Percentiles rank a stretch among this genome's conserved stretches.
Conservation (phyloP, 78 protist species). For the Bodo saltans region DNA sequence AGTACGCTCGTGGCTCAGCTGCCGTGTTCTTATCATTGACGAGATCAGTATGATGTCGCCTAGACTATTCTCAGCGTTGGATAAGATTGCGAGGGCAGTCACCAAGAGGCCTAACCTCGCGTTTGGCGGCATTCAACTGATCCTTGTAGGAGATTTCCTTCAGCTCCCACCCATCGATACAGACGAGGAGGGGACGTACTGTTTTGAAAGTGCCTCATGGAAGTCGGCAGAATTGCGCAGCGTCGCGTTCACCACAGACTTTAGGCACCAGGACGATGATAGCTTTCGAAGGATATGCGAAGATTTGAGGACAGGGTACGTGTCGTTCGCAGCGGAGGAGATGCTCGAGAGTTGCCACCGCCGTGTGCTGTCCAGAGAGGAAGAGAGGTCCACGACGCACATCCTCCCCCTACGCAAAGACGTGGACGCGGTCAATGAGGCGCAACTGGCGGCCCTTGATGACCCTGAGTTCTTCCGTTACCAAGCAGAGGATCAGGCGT, state of each 20-base stretch:
- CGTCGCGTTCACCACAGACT: slow-evolving; percentile 1
- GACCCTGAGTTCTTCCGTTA: background rate
- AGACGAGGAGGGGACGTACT: background rate
- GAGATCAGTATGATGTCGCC: slow-evolving; percentile 73
- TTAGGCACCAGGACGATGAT: background rate
- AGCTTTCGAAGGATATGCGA: background rate
- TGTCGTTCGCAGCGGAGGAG: background rate
- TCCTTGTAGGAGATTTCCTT: slow-evolving; percentile 75
- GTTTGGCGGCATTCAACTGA: slow-evolving; percentile 78
- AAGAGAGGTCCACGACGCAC: too few relatives aligned
- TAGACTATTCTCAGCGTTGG: slow-evolving; percentile 56
- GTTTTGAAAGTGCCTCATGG: slow-evolving; percentile 46
- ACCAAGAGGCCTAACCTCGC: slow-evolving; percentile 34
- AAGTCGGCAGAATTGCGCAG: background rate
- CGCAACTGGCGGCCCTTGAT: background rate
- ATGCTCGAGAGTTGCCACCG: background rate
- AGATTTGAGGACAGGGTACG: background rate
- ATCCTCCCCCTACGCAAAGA: background rate
- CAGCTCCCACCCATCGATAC: slow-evolving; percentile 72
- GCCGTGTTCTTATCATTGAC: slow-evolving; percentile 71
- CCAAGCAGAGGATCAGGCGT: background rate
- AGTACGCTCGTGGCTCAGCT: background rate
- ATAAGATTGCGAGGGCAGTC: slow-evolving; percentile 45
- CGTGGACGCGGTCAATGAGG: background rate
- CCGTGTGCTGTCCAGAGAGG: too few relatives aligned